A percentile compares a stretch with the other conserved stretches of the same genome.
These are phyloP conservation scores for Zasmidium citrigriseum DNA, from an alignment of 2,329 filamentous ascomycete species.

Conservation along the genomic window DNA sequence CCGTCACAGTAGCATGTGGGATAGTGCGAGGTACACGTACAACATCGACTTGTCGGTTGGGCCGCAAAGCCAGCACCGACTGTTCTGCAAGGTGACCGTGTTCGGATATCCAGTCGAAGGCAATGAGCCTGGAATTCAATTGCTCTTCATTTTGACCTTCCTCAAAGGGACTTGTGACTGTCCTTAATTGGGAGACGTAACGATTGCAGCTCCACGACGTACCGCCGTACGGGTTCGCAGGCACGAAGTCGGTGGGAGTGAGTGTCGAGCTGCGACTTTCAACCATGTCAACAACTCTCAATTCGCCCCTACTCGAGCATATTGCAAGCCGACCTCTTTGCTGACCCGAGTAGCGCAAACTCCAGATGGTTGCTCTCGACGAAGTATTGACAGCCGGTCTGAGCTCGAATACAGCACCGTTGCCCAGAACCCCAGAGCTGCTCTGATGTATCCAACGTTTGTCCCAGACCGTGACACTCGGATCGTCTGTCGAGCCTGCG, in stretches of 20 bases:
- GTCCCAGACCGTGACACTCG: conserved; percentile 77
- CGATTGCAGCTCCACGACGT: conserved; percentile 44
- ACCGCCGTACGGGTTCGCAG: conserved; percentile 33
- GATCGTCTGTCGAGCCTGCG: conserved; percentile 69
- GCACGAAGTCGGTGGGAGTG: conserved; percentile 22
- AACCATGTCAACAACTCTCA: conserved; percentile 46
- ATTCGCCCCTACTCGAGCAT: conserved; percentile 60
- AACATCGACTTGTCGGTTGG: conserved; percentile 53
- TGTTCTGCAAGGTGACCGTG: conserved; percentile 48
- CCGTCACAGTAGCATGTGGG: conserved; percentile 44
- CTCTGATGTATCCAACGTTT: conserved; percentile 53
- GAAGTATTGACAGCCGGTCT: conserved; percentile 54
- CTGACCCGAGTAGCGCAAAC: conserved; percentile 60
- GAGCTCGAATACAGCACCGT: conserved; percentile 58
- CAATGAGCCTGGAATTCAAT: conserved; percentile 54
- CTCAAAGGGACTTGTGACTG: conserved; percentile 47
- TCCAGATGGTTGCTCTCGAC: conserved; percentile 59
- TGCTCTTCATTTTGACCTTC: conserved; percentile 45
- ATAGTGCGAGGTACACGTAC: conserved; percentile 47
- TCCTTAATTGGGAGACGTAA: conserved; percentile 47
- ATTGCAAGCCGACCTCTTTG: conserved; percentile 60
- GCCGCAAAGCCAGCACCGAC: conserved; percentile 54
- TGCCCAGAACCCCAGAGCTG: conserved; percentile 56
- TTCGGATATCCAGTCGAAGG: conserved; percentile 62
- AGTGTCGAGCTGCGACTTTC: conserved; percentile 22